Evolutionary conservation across 257 asterid species (phyloP).

Genomic region (Penstemon eatonii): DNA sequence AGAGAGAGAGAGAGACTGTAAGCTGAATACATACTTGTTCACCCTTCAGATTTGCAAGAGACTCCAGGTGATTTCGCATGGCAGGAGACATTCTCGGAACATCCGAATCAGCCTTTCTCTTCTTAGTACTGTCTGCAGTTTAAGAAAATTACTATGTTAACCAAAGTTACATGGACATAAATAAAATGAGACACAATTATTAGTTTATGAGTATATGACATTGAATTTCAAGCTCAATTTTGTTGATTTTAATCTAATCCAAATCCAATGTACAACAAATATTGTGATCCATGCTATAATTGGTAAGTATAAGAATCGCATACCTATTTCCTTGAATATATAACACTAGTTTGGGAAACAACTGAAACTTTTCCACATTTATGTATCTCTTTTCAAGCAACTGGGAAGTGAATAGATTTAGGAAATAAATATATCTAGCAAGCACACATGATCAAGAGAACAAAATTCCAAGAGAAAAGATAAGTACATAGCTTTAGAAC

Average conservation of each 20-base stretch:
- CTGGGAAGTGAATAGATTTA: not conserved
- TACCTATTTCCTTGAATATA: constrained; percentile 13
- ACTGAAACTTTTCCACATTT: not conserved
- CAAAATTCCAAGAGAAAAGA: constrained; percentile 10
- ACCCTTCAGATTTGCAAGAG: constrained; percentile 86
- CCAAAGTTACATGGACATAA: not conserved
- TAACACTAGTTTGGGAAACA: not conserved
- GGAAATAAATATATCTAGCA: not conserved
- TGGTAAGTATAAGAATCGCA: constrained; percentile 9
- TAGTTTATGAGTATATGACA: not conserved
- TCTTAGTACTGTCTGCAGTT: constrained; percentile 72
- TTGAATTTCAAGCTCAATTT: constrained; percentile 21
- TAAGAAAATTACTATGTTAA: constrained; percentile 4
- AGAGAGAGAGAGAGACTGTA: constrained; percentile 19
- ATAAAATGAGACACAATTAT: not conserved
- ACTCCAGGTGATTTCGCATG: constrained; percentile 67
- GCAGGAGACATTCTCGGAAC: constrained; percentile 61
- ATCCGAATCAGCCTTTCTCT: constrained; percentile 79
- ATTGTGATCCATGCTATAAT: constrained; percentile 7
- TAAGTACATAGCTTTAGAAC: constrained; percentile 5
- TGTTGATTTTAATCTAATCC: constrained; percentile 1
- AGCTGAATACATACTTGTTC: constrained; percentile 66
- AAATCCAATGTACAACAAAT: constrained; percentile 1
- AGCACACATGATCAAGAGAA: not conserved
- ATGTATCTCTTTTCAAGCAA: not conserved